Evolutionary conservation across 331 rosid species (phyloP), one percentile per base, ranked within the genome.

Genomic region (Quercus tomentella): DNA sequence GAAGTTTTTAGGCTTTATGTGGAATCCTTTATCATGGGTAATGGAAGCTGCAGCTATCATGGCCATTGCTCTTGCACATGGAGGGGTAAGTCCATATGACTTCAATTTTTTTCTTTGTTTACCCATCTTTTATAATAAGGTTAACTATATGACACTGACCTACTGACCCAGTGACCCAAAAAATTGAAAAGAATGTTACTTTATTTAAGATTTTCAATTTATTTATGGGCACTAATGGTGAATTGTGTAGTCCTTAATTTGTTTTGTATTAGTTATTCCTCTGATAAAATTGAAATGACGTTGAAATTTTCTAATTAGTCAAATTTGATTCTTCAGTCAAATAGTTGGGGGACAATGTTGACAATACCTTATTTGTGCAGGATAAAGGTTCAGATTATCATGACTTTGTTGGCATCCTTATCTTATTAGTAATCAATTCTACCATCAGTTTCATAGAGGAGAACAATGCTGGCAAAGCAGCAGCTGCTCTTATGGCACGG

Each of bases 21-120:
- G 97, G 97, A 92, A 92, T 87, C 97, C 94, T 76, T 74, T 92
- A 17, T 91, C 97, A 71, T 91, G 97, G 94, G 92, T 92, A n/a
- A 92, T 92, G 97, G 97, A 90, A 87, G 94, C 94, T 70, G 94
- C 91, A 78, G 91, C 94, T 70, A 2, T 90, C 77, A 88, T 90
- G 89, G 92, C 97, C 80, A 83, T 92, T 84, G 91, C 35, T n/a
- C n/a, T n/a, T n/a, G n/a, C n/a, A n/a, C n/a, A n/a, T n/a, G n/a
- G n/a, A n/a, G n/a, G n/a, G n/a, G n/a, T n/a, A n/a, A n/a, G n/a
- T n/a, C 35, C 45, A 54, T 57, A 70, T 23, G 51, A 56, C 23
- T 65, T 5, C 37, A 14, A 1, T 5, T 3, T 56, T 68, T 25
- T 1, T 16, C 4, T 1, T 57, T 17, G 9, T 49, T 51, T 58